These are phyloP conservation scores for Globisporangium spiculum DNA, from an alignment of 352 stramenopile genomes.

Conservation along the genomic window DNA sequence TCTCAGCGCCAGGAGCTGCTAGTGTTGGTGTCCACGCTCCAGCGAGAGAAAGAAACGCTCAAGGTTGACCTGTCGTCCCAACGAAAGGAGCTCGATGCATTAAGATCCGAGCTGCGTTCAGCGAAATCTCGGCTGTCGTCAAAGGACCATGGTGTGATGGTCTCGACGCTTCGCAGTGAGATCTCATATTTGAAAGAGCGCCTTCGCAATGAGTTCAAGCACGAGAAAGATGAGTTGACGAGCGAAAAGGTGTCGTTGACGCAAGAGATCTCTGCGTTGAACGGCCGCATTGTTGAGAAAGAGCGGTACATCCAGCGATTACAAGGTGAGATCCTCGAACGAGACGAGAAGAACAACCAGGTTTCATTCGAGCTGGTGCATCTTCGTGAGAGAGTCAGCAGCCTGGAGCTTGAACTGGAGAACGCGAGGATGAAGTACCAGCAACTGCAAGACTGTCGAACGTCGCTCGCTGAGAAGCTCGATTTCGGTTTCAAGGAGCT, in stretches of 20 bases:
- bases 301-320: constrained; percentile 37
- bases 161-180: constrained; percentile 61
- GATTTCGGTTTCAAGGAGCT: constrained; percentile 72
- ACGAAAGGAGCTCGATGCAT: constrained; percentile 25
- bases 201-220: constrained; percentile 56
- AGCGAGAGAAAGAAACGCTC: constrained; percentile 39
- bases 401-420: constrained; percentile 38
- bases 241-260: constrained; percentile 36
- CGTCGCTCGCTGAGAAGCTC: constrained; percentile 52
- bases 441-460: constrained; percentile 48
- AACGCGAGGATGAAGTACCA: constrained; percentile 46
- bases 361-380: constrained; percentile 36
- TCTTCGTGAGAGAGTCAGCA: constrained; percentile 35
- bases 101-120: constrained; percentile 31
- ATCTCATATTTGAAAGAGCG: constrained; percentile 57
- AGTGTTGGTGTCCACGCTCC: constrained; percentile 31
- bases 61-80: constrained; percentile 25
- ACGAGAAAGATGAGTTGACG: constrained; percentile 50
- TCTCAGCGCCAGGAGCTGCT: constrained; percentile 44
- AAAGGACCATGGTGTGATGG: constrained; percentile 53
- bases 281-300: constrained; percentile 41
- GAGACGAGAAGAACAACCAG: constrained; percentile 42
- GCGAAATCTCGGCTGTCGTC: constrained; percentile 36
- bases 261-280: constrained; percentile 40
- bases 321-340: constrained; percentile 35